Base-by-base conservation (phyloP, 208 protist species). In the Leishmania aethiopica region DNA sequence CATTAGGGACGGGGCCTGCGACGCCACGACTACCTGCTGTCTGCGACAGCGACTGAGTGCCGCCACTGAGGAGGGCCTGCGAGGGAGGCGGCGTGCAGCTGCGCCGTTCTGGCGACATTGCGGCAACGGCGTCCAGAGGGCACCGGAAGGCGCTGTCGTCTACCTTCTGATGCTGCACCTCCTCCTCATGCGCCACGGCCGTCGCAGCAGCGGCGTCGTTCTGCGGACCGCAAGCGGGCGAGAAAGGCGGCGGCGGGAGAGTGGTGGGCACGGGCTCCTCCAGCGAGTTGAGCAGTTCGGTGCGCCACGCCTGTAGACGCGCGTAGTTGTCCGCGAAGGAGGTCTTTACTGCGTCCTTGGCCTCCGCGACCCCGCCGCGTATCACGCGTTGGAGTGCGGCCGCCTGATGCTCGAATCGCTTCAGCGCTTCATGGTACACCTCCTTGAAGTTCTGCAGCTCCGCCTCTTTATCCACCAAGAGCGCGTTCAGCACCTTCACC, bases 401-500 rank as follows among this genome's bases (percentile, higher is more conserved):
- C 1, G 91, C 84, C 62, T 97, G 90, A 42, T 88, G 45, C 72
- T 97, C 94, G 80, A 97, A 97, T 17, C 86, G 88, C 15, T 84
- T 47, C 42, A 97, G 86, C 0, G 95, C 92, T 15, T 96, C 93
- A 72, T 93, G 89, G 88, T 97, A 97, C 3, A 89, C 62, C 40
- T 87, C 75, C 80, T 95, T 93, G 86, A 93, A 95, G 32, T 72
- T 59, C 59, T 90, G 85, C 67, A 97, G 85, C 86, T 92, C 90
- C 35, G 82, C 85, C 77, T 94, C 92, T 87, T 96, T 96, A 59
- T 96, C 92, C 77, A 90, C 89, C n/a, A 96, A 77, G 57, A 93
- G 81, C 5, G 66, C 85, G 69, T 88, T 85, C 37, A 97, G 83
- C 37, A 97, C 82, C 77, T 90, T 93, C 13, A 89, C 82, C 83